Percentiles rank a stretch among this genome's conserved stretches.
These are phyloP conservation scores for Catunica adiposa DNA, from an alignment of 2,329 filamentous ascomycete genomes.

Conservation along the genomic window DNA sequence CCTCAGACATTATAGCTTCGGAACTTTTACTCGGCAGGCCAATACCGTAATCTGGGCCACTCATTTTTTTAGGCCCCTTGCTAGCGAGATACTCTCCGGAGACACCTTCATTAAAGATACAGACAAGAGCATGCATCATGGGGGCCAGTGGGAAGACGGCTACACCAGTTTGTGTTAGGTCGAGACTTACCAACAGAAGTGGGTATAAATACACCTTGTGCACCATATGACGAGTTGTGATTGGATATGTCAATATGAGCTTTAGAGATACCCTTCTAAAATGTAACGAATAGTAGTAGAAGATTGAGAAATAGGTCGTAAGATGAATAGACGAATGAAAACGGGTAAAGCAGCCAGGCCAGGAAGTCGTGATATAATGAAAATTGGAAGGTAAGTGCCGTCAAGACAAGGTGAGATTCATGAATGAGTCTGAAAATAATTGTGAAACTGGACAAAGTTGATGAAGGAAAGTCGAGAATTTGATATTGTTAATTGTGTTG, in stretches of 20 bases:
- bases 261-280: neutral
- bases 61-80: too few relatives aligned
- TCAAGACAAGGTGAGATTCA: neutral
- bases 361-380: neutral
- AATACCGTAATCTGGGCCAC: too few relatives aligned
- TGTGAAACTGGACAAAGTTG: neutral
- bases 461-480: neutral
- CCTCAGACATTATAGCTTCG: too few relatives aligned
- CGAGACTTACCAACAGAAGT: neutral
- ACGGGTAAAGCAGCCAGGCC: constrained; percentile 10
- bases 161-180: neutral
- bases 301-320: neutral
- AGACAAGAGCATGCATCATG: too few relatives aligned
- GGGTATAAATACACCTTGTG: too few relatives aligned
- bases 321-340: neutral
- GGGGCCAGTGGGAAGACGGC: too few relatives aligned
- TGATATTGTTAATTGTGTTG: constrained; percentile 1
- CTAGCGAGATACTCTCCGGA: too few relatives aligned
- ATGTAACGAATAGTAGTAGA: neutral
- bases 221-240: too few relatives aligned
- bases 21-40: too few relatives aligned
- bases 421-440: neutral
- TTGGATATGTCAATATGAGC: too few relatives aligned
- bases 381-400: neutral
- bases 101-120: too few relatives aligned